These are phyloP conservation scores for Xylariaceae sp. DNA, from an alignment of 2,329 filamentous ascomycete species.

Conservation along the genomic window DNA sequence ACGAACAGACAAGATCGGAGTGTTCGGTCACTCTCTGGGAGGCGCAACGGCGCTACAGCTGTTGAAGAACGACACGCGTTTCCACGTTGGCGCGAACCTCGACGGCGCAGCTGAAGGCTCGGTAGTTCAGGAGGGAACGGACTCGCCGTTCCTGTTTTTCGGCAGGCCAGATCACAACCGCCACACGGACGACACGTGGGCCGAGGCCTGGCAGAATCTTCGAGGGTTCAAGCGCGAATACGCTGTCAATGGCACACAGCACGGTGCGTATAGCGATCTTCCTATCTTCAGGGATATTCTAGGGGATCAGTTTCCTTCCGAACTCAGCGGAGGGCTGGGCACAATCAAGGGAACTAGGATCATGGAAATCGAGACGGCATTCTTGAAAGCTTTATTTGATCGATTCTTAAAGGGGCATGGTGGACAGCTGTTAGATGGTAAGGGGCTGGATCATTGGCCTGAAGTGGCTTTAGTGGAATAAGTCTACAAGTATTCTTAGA, in stretches of 20 bases:
- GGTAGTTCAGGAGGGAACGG: slow-evolving; percentile 19
- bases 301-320: slow-evolving; percentile 1
- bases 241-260: slow-evolving; percentile 34
- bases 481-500: background rate
- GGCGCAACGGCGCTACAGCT: slow-evolving; percentile 45
- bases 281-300: slow-evolving; percentile 19
- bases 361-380: slow-evolving; percentile 21
- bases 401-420: slow-evolving; percentile 26
- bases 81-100: slow-evolving; percentile 47
- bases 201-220: slow-evolving; percentile 22
- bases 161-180: slow-evolving; percentile 20
- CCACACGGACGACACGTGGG: slow-evolving; percentile 19
- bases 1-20: slow-evolving; percentile 38
- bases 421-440: slow-evolving; percentile 26
- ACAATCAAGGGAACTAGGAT: slow-evolving; percentile 18
- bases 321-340: background rate
- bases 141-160: slow-evolving; percentile 27
- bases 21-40: slow-evolving; percentile 49
- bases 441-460: slow-evolving; percentile 21
- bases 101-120: slow-evolving; percentile 45
- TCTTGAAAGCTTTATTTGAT: slow-evolving; percentile 22
- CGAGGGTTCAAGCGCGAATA: slow-evolving; percentile 29
- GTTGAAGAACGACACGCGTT: slow-evolving; percentile 36
- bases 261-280: slow-evolving; percentile 22
- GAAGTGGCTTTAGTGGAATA: slow-evolving; percentile 21